Conservation (phyloP, 164 flowering plant genomes). For the Protea cynaroides region DNA sequence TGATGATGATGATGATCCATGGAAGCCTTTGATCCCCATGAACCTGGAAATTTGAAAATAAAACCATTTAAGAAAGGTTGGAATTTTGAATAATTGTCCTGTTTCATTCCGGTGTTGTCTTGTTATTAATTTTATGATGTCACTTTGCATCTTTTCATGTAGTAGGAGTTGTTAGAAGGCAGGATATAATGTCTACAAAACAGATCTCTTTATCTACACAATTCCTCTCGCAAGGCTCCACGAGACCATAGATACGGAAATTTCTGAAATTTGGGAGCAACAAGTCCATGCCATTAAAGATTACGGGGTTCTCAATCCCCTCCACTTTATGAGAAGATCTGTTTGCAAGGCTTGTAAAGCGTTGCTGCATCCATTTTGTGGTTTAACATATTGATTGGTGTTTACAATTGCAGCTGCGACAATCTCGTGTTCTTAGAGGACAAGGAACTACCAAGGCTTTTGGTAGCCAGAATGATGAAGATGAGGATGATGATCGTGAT, state of each 20-base stretch:
- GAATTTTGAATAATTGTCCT: not conserved
- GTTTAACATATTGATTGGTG: conserved; percentile 16
- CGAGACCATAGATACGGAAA: conserved; percentile 62
- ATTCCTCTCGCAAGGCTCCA: conserved; percentile 65
- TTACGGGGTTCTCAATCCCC: conserved; percentile 33
- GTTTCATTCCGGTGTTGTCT: conserved; percentile 1
- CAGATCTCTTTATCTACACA: conserved; percentile 23
- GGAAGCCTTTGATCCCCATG: conserved; percentile 97
- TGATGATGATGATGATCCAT: conserved; percentile 58
- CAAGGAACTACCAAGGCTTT: conserved; percentile 22
- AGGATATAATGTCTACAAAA: conserved; percentile 19
- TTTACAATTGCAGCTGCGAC: conserved; percentile 50
- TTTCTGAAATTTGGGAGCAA: conserved; percentile 57
- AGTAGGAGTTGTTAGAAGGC: conserved; percentile 47
- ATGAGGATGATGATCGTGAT: conserved; percentile 37
- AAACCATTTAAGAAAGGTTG: conserved; percentile 83
- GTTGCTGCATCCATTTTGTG: not conserved
- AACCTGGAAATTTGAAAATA: conserved; percentile 79
- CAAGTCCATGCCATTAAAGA: conserved; percentile 22
- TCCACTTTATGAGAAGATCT: conserved; percentile 74
- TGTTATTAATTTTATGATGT: conserved; percentile 1
- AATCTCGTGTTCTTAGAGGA: conserved; percentile 48
- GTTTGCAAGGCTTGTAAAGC: not conserved
- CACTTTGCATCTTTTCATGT: conserved; percentile 11
- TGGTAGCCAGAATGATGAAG: conserved; percentile 21